Evolutionary conservation across 1,284 basidiomycete species (phyloP).

Genomic region (Neotropicomus parvogracilis): DNA sequence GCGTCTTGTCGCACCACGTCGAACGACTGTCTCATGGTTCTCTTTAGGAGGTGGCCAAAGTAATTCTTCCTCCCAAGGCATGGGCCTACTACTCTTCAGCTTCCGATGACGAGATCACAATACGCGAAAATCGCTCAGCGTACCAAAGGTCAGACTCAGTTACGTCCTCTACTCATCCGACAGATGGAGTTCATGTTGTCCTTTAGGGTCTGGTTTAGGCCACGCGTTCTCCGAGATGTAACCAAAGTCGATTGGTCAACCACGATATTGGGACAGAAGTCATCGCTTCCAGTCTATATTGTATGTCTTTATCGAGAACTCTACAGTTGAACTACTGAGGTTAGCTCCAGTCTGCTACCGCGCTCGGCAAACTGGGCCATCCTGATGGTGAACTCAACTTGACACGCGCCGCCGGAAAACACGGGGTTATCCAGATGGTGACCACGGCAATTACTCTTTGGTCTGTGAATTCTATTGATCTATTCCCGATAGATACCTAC

Average conservation of each 20-base stretch:
- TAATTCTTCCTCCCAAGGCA: conserved; percentile 51
- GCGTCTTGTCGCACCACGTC: neutral
- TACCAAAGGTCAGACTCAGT: conserved; percentile 49
- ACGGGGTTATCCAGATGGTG: conserved; percentile 44
- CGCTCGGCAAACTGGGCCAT: conserved; percentile 48
- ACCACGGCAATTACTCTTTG: conserved; percentile 12
- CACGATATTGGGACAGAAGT: conserved; percentile 53
- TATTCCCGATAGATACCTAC: conserved; percentile 40
- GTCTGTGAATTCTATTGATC: conserved; percentile 25
- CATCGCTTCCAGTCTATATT: conserved; percentile 55
- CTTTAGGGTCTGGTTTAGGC: conserved; percentile 68
- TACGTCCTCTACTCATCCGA: conserved; percentile 5
- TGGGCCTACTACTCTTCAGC: conserved; percentile 69
- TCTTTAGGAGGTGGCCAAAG: conserved; percentile 45
- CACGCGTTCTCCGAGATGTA: conserved; percentile 67
- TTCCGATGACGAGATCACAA: conserved; percentile 60
- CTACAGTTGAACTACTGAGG: conserved; percentile 28
- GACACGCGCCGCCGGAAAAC: conserved; percentile 50
- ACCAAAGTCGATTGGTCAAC: conserved; percentile 58
- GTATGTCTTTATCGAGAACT: conserved; percentile 1
- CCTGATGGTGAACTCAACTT: conserved; percentile 51
- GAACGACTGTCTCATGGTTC: neutral
- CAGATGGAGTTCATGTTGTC: neutral
- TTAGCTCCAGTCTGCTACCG: neutral
- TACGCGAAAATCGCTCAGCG: conserved; percentile 49